These are phyloP conservation scores for Vitis labrusca DNA, from an alignment of 164 flowering plant genomes.

Conservation along the genomic window DNA sequence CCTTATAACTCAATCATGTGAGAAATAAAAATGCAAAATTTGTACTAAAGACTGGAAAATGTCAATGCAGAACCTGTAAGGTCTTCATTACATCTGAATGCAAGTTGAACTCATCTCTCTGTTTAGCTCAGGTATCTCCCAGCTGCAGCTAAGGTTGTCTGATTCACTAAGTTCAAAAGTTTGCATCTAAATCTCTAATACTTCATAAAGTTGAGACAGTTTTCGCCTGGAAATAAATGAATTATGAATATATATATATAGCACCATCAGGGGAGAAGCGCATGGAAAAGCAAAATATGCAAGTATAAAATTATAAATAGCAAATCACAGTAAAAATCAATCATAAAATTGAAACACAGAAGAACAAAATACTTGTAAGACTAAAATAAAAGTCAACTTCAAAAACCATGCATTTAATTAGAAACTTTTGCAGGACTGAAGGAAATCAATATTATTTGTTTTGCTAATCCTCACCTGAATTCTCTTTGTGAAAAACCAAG, in stretches of 20 bases:
- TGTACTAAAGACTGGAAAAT: no score
- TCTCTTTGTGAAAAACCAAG: no score
- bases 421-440: no score
- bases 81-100: constrained; percentile 51
- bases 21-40: no score
- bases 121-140: constrained; percentile 5
- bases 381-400: no score
- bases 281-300: not conserved
- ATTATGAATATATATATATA: not conserved
- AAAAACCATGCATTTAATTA: no score
- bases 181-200: not conserved
- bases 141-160: not conserved
- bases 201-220: not conserved
- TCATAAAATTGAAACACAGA: no score
- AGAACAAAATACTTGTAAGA: no score
- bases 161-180: not conserved
- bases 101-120: constrained; percentile 35
- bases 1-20: no score
- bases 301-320: not conserved
- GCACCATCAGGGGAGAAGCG: not conserved
- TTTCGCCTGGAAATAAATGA: not conserved
- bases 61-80: constrained; percentile 35
- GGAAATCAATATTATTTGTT: no score
- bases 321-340: no score
- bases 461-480: no score